These are phyloP conservation scores for Colletotrichum noveboracense DNA, from an alignment of 2,329 filamentous ascomycete species.

Conservation along the genomic window DNA sequence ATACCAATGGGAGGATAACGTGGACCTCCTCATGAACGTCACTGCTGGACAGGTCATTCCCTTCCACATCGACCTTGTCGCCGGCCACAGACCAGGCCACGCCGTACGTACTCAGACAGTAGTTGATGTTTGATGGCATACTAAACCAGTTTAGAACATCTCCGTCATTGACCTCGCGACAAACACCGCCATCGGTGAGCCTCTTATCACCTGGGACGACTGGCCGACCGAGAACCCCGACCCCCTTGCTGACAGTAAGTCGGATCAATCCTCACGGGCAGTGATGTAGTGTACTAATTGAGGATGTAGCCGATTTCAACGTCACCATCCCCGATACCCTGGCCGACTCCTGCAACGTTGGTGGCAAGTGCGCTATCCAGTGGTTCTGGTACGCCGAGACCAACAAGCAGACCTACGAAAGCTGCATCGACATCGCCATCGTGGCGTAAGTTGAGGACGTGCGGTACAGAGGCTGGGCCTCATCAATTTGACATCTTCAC, in stretches of 20 bases:
- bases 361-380: slow-evolving; percentile 57
- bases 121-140: neutral
- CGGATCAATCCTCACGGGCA: slow-evolving; percentile 15
- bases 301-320: slow-evolving; percentile 45
- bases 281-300: slow-evolving; percentile 27
- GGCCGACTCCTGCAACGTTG: slow-evolving; percentile 47
- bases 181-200: slow-evolving; percentile 52
- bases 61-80: slow-evolving; percentile 42
- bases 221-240: slow-evolving; percentile 21
- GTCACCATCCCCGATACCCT: slow-evolving; percentile 59
- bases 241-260: slow-evolving; percentile 18
- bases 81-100: slow-evolving; percentile 39
- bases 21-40: slow-evolving; percentile 27
- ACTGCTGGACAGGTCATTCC: slow-evolving; percentile 37
- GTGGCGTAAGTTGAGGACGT: neutral
- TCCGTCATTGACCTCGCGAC: slow-evolving; percentile 51
- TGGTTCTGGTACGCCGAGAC: slow-evolving; percentile 65
- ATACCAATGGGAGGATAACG: slow-evolving; percentile 34
- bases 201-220: slow-evolving; percentile 49
- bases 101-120: slow-evolving; percentile 19
- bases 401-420: slow-evolving; percentile 67
- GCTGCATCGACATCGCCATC: slow-evolving; percentile 61
- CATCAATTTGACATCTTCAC: neutral
- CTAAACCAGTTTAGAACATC: slow-evolving; percentile 42
- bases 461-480: neutral